Percentiles rank a stretch among this genome's conserved stretches.
Conservation (phyloP, 1,284 basidiomycete species). For the Ceratobasidium sp. region DNA sequence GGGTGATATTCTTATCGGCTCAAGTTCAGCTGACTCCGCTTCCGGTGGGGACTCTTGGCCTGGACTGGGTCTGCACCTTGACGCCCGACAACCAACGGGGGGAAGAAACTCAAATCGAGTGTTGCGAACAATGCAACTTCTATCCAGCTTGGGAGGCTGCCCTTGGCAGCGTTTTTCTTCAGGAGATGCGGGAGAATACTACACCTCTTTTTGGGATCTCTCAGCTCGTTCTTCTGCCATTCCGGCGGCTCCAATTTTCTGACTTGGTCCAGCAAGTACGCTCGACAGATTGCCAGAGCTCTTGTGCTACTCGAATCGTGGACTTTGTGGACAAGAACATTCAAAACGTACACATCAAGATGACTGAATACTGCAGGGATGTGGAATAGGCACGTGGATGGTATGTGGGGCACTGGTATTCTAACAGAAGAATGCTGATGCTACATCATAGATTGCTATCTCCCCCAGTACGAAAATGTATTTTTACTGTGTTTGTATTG, state of each 20-base stretch:
- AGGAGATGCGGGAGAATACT: constrained; percentile 11
- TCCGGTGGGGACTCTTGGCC: constrained; percentile 13
- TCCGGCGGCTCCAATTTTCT: constrained; percentile 7
- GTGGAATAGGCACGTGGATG: constrained; percentile 6
- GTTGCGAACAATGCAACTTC: constrained; percentile 19
- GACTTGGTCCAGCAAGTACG: neutral
- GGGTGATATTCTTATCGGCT: constrained; percentile 20
- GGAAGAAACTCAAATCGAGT: neutral
- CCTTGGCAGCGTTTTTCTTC: constrained; percentile 4
- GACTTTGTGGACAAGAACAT: constrained; percentile 22
- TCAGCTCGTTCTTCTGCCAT: constrained; percentile 3
- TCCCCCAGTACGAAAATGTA: too few species aligned
- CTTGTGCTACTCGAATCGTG: constrained; percentile 1
- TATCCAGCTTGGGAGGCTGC: constrained; percentile 18
- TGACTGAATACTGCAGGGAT: constrained; percentile 10
- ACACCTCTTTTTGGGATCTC: constrained; percentile 16
- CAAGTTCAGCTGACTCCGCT: constrained; percentile 36
- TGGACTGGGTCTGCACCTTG: constrained; percentile 27
- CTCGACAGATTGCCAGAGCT: constrained; percentile 1
- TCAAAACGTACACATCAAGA: constrained; percentile 7
- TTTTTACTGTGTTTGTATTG: too few species aligned
- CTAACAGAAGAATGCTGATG: neutral
- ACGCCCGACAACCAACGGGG: constrained; percentile 5
- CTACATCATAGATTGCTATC: too few species aligned
- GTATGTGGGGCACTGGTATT: neutral